A percentile compares a stretch with the other conserved stretches of the same genome.
phyloP scores from a whole-genome alignment of 371 early-diverging fungal species.

The Mucor irregularis region DNA sequence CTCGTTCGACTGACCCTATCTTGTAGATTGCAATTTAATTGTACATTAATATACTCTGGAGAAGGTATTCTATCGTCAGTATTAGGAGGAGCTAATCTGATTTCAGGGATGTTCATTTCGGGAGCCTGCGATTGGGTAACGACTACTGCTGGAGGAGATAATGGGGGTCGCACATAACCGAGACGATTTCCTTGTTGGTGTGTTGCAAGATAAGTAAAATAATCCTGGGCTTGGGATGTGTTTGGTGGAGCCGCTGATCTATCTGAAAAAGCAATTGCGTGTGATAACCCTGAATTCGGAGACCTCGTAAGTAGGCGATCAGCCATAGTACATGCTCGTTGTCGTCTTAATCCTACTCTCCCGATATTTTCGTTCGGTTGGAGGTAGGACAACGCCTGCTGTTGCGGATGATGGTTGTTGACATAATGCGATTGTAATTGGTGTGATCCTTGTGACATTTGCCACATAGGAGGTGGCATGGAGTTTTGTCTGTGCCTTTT shows the following conservation, averaged over 20 bases:
- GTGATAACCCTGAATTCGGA: too few species aligned
- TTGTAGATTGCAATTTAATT: neutral
- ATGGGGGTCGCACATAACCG: neutral
- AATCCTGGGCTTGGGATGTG: slow-evolving; percentile 34
- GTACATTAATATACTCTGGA: neutral
- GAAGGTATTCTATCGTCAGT: neutral
- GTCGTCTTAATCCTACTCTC: slow-evolving; percentile 10
- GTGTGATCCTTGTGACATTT: neutral
- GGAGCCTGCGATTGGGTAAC: neutral
- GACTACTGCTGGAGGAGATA: neutral
- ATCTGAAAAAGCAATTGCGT: too few species aligned
- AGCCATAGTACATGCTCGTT: slow-evolving; percentile 34
- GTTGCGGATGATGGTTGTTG: neutral
- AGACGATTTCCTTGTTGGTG: slow-evolving; percentile 17
- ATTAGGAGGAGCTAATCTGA: slow-evolving; percentile 38
- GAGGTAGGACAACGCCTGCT: neutral
- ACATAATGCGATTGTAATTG: too few species aligned
- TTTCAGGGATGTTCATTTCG: slow-evolving; percentile 36
- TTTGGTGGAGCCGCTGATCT: neutral
- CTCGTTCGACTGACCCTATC: neutral
- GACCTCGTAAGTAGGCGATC: slow-evolving; percentile 13
- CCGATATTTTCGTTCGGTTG: neutral
- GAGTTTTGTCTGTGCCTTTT: slow-evolving; percentile 30
- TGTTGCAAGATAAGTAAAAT: slow-evolving; percentile 40
- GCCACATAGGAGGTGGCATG: slow-evolving; percentile 34